phyloP scores from a whole-genome alignment of 305 asterid species.

The Fraxinus angustifolia region DNA sequence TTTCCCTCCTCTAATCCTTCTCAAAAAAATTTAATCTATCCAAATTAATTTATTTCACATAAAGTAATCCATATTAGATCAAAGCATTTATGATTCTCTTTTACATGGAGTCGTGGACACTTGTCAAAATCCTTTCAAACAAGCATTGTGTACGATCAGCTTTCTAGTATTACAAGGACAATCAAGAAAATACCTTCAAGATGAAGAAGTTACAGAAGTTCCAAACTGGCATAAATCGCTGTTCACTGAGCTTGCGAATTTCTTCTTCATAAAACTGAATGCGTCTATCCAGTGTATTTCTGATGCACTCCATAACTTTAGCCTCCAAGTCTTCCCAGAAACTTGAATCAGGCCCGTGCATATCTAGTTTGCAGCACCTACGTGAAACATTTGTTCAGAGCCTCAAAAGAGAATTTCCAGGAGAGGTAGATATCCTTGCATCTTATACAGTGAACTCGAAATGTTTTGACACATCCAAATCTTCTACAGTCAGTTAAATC shows the following conservation, averaged over 20 bases:
- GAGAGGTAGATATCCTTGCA: neutral
- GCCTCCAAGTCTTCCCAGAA: constrained; percentile 95
- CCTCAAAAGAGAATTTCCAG: constrained; percentile 18
- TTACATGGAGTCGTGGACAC: neutral
- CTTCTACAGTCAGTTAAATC: neutral
- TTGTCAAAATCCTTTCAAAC: neutral
- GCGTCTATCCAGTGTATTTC: constrained; percentile 90
- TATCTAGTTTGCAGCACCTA: constrained; percentile 96
- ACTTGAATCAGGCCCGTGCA: constrained; percentile 77
- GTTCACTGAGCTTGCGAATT: constrained; percentile 97
- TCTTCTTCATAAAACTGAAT: constrained; percentile 97
- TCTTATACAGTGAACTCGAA: neutral
- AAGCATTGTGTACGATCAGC: neutral
- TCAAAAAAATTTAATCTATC: neutral
- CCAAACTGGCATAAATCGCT: constrained; percentile 95
- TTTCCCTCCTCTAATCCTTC: constrained; percentile 2
- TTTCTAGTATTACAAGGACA: constrained; percentile 12
- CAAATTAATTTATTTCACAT: neutral
- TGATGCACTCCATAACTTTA: constrained; percentile 78
- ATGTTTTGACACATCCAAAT: neutral
- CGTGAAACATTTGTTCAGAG: constrained; percentile 28
- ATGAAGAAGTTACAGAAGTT: constrained; percentile 95
- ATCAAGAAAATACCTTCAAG: constrained; percentile 56
- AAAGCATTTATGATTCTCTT: constrained; percentile 1
- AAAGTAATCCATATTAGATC: neutral